Evolutionary conservation across 129 eudicot genomes (phyloP).

Genomic region (Heracleum sosnowskyi): DNA sequence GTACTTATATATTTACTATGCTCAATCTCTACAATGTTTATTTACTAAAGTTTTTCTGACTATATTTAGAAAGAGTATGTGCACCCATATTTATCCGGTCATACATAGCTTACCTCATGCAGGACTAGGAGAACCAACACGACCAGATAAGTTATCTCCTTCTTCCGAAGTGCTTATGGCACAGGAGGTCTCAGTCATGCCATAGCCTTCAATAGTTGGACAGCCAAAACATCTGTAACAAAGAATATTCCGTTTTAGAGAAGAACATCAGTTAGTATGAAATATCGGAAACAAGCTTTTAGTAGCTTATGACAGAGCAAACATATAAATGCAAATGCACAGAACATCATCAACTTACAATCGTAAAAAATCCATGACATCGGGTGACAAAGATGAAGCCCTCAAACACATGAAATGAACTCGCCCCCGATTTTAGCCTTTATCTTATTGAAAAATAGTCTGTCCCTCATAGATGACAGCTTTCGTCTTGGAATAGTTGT

Average conservation of each 20-base stretch:
- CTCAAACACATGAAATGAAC: slow-evolving; percentile 83
- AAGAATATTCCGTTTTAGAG: neutral
- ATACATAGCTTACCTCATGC: slow-evolving; percentile 39
- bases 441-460: slow-evolving; percentile 80
- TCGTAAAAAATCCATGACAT: slow-evolving; percentile 78
- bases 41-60: neutral
- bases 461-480: slow-evolving; percentile 86
- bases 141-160: slow-evolving; percentile 69
- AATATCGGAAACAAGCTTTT: neutral
- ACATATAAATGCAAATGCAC: neutral
- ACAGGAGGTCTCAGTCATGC: slow-evolving; percentile 96
- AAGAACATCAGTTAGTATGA: neutral
- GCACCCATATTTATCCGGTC: neutral
- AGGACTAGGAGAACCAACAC: slow-evolving; percentile 87
- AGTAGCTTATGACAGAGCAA: neutral
- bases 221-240: slow-evolving; percentile 76
- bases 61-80: neutral
- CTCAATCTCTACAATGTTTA: neutral
- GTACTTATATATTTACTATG: neutral
- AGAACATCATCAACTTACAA: slow-evolving; percentile 47
- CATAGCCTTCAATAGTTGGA: slow-evolving; percentile 81
- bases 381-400: slow-evolving; percentile 95
- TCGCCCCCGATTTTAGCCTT: slow-evolving; percentile 89
- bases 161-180: slow-evolving; percentile 74
- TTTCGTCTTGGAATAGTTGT: slow-evolving; percentile 46